Conservation (phyloP, 129 eudicot species). For the Ambrosia artemisiifolia region DNA sequence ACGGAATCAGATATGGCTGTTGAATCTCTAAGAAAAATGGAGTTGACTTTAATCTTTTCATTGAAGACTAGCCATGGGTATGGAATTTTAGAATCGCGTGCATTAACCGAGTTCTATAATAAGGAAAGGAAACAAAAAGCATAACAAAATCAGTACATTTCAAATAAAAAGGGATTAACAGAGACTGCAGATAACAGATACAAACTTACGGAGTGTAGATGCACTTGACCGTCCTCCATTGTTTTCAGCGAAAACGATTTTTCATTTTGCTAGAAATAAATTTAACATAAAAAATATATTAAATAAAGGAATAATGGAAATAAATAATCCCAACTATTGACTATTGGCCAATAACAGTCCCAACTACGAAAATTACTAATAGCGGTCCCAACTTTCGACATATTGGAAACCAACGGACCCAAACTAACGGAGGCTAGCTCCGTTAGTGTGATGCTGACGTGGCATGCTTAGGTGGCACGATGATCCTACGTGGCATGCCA, state of each 20-base stretch:
- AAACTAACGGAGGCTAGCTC: too few relatives aligned
- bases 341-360: too few relatives aligned
- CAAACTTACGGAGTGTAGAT: constrained; percentile 69
- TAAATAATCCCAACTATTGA: too few relatives aligned
- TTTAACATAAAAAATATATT: not conserved
- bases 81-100: constrained; percentile 74
- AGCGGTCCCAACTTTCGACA: too few relatives aligned
- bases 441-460: too few relatives aligned
- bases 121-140: constrained; percentile 10
- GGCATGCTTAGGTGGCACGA: too few relatives aligned
- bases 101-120: constrained; percentile 80
- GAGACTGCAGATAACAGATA: not conserved
- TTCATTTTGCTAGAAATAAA: constrained; percentile 73
- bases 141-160: constrained; percentile 5
- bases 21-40: constrained; percentile 86
- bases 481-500: too few relatives aligned
- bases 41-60: constrained; percentile 92
- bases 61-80: constrained; percentile 96
- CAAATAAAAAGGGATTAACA: not conserved
- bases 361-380: too few relatives aligned
- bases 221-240: constrained; percentile 95
- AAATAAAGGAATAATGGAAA: too few relatives aligned
- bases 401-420: too few relatives aligned
- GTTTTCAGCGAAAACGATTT: constrained; percentile 81
- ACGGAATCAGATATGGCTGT: constrained; percentile 90